Evolutionary conservation across 169 alveolate genomes (phyloP), one percentile per base, ranked within the genome.

Genomic region (Plasmodium cynomolgi): DNA sequence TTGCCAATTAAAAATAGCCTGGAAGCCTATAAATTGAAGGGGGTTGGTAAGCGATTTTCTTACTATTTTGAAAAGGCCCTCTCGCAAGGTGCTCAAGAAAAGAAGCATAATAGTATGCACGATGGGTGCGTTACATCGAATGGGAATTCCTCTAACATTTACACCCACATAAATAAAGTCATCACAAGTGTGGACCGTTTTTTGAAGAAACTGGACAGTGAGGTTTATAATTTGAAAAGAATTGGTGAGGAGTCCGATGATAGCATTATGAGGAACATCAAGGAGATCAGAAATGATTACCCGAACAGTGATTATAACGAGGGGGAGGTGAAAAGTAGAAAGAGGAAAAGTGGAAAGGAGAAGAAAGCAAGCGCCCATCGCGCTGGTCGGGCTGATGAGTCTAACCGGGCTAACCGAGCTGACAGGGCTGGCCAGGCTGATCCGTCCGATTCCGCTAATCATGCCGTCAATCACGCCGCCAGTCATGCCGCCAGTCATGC

Each of bases 11-110:
- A 80, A 31, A 83, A 72, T 83, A 23, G 93, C 34, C 86, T 84
- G 2, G 97, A 95, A 34, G 96, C 96, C 7, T 80, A 44, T 77
- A 93, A 47, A 71, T 50, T 96, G 56, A 92, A 95, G 31, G 97
- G 97, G 41, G 96, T 96, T 23, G 97, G 97, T 5, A 91, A 54
- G n/a, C 58, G 73, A 8, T 90, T 90, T 90, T 90, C 94, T 3
- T 44, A 50, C 20, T 90, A 80, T 80, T 90, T 90, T 90, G 94
- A 90, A 80, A 90, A 80, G 77, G 94, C 84, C 11, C 56, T 90
- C 72, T 26, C 34, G 33, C 90, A 90, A 81, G 6, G 17, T 58
- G 31, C 47, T 17, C 62, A 50, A 2, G 91, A 62, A 5, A 90
- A 80, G 20, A 80, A 6, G 7, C 9, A 26, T 5, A 37, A 80